Evolutionary conservation across 2,329 filamentous ascomycete genomes (phyloP), one percentile per base, ranked within the genome.

Genomic region (Nigrospora sphaerica): DNA sequence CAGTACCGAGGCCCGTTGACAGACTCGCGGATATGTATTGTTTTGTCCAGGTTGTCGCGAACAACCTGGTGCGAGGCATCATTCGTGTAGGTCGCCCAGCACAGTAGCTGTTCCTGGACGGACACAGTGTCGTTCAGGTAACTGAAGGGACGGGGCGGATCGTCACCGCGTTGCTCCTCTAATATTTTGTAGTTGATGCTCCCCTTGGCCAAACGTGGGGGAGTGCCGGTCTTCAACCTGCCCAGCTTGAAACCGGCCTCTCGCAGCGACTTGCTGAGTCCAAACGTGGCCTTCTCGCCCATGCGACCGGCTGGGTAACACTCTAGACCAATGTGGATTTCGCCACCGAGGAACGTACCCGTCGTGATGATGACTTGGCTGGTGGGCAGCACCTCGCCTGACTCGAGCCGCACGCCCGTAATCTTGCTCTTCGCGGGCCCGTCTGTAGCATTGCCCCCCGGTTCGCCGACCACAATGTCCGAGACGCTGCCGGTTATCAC

Each of bases 1-100:
- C 93, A 98, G 62, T 98, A 98, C 49, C 93, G 79, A 1, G 93
- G 93, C 0, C 93, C 93, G 59, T 89, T 93, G 44, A 98, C 88
- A 0, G 89, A 92, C 65, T 98, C 93, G 19, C 93, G 83, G 52
- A 98, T 97, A 62, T 98, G 93, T 33, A 98, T 87, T 1, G 89
- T 95, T 62, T 95, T 95, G 61, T 95, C 86, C n/a, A 98, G 79
- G 59, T 97, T 96, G 7, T 81, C 80, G 39, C 89, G 81, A 49
- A 96, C 85, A 42, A 98, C 79, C 14, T 87, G 80, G 66, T 98
- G 93, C 0, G 89, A 83, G 6, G 74, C 78, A 42, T 83, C 74
- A 60, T 95, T 97, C 19, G 93, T 98, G 60, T 91, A 81, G 2
- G 92, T 96, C 47, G 83, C 81, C 73, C 88, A 83, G 70, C 91